Percentiles rank a stretch among this genome's conserved stretches.
Conservation (phyloP, 2,329 filamentous ascomycete species). For the Hymenoscyphus infarciens region DNA sequence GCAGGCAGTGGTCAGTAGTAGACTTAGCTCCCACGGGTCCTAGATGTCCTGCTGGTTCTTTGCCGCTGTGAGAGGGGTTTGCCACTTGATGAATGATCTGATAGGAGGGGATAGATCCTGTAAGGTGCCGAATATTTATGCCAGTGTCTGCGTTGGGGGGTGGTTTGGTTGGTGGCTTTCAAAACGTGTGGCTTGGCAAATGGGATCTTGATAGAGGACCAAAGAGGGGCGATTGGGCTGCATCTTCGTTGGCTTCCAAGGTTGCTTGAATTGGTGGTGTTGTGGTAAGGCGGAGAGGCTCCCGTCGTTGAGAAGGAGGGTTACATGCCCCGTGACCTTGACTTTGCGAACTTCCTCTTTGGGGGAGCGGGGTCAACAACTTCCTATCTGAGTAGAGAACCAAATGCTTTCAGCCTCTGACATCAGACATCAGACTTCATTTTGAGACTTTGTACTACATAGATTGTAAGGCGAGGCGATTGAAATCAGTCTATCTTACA, state of each 20-base stretch:
- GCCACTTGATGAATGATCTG: background rate
- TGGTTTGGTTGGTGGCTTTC: background rate
- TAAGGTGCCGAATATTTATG: background rate
- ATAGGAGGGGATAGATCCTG: too few relatives aligned
- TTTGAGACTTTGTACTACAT: too few relatives aligned
- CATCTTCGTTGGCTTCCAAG: background rate
- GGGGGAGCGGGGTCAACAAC: constrained; percentile 40
- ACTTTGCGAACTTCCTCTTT: constrained; percentile 1
- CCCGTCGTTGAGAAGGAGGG: background rate
- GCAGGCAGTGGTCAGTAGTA: background rate
- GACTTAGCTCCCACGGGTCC: background rate
- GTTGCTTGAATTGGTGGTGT: constrained; percentile 1
- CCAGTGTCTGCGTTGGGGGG: background rate
- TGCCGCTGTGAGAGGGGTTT: background rate
- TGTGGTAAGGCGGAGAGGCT: background rate
- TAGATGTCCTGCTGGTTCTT: background rate
- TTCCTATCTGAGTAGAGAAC: constrained; percentile 38
- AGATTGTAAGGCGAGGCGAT: too few relatives aligned
- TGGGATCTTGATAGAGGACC: background rate
- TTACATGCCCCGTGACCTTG: constrained; percentile 1
- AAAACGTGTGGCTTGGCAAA: constrained; percentile 1
- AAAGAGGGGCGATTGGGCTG: background rate
- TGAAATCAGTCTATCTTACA: too few relatives aligned
- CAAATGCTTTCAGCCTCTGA: background rate
- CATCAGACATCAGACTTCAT: constrained; percentile 2